Base-by-base conservation (phyloP, 83 land plant species). In the Thuja plicata region DNA sequence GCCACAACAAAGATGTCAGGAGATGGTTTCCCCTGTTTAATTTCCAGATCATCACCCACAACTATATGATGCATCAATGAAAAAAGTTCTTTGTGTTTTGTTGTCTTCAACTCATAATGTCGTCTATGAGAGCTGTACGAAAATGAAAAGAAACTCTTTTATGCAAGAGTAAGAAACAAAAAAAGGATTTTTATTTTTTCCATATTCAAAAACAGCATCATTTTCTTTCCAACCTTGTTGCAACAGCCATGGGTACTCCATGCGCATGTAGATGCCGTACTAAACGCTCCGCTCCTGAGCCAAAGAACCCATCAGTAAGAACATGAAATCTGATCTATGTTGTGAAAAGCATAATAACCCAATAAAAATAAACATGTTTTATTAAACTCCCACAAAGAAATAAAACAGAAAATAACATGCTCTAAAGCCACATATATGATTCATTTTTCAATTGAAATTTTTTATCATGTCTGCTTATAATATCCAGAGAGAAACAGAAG, bases 1-100 rank as follows among this genome's bases (percentile, higher is more conserved):
- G 99, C 99, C 50, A 93, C 96, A 46, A 97, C 92, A 88, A 95
- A 97, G 85, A 97, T 92, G 87, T 96, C 99, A 19, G 99, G 99
- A 24, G 98, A 93, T 74, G 99, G 99, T 88, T 97, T 97, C 41
- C 99, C 99, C 87, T 93, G 89, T 87, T 93, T 96, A 5, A 96
- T 95, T 89, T 94, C 98, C 30, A 96, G 95, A 89, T 97, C 99
- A 92, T 97, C 99, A 40, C 99, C 99, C 87, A 92, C 93, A 89
- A 97, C 99, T 37, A 96, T 84, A 91, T 97, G 99, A 89, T 96
- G 97, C 98, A 97, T 95, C 91, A 94, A 88, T 45, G 93, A 83
- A 80, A 97, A 92, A 35, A 97, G 89, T 41, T 95, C 95, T 30
- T 93, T 90, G 91, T 97, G 99, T 79, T 90, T 94, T 85, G 91